Base-by-base conservation (phyloP, 176 grass and related monocot species). In the Phragmites australis region DNA sequence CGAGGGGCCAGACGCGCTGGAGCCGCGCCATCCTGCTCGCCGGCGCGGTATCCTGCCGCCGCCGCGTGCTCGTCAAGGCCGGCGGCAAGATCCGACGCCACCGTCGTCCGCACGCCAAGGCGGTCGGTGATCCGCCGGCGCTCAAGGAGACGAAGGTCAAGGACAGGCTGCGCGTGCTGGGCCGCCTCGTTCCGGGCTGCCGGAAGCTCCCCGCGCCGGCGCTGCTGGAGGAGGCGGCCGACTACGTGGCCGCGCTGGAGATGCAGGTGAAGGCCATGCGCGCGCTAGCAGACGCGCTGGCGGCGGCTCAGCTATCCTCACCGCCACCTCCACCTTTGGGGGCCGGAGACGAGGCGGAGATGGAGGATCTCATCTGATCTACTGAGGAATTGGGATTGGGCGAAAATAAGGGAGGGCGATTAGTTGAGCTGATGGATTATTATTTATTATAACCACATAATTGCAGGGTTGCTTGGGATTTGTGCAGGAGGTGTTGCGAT, bases 191-290 rank as follows among this genome's bases (percentile, higher is more conserved):
- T 25, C 97, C 97, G 0, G 97, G 97, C 6, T 99, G 97, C 66
- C 89, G 87, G 53, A 99, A 99, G 72, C 75, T 96, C 11, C 87
- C 91, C 29, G 72, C 97, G 13, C 82, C 93, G 34, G 84, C 74
- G 55, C 87, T 99, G 79, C 88, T 99, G 53, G 97, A 99, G 79
- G 97, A 99, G 83, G 29, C 93, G 39, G 97, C 87, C 3, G 97
- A 99, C 55, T 99, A 99, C 75, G 51, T 99, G 23, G 90, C 93
- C 12, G 97, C 97, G 49, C 93, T 99, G 62, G 82, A 99, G 93
- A 91, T 99, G 92, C 97, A 99, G 82, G 86, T 99, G 70, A 93
- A 87, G 85, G 63, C 90, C 66, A 99, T 99, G 97, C 88, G 90
- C 43, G 84, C 84, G 17, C 89, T 99, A 61, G 79, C 93, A 25